A percentile compares a stretch with the other conserved stretches of the same genome.
Evolutionary conservation across 306 rosid species (phyloP).

Genomic region (Prunus mume): DNA sequence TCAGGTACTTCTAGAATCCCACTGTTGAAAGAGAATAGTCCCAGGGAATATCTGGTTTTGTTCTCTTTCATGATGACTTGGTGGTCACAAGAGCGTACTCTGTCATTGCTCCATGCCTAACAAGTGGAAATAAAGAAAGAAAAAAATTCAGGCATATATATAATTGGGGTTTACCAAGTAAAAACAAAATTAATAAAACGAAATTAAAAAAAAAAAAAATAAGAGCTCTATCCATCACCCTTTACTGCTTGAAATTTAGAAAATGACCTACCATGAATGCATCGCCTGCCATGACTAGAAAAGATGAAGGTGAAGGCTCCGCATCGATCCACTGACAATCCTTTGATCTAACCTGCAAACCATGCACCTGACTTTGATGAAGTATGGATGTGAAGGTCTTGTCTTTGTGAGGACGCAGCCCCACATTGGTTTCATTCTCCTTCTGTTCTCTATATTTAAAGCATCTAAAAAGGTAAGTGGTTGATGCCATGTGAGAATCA

Average conservation of each 20-base stretch:
- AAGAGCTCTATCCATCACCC: too few species aligned
- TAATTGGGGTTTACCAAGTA: neutral
- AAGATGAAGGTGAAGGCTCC: constrained; percentile 26
- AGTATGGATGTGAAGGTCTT: constrained; percentile 32
- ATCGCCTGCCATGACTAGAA: constrained; percentile 37
- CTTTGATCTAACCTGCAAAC: constrained; percentile 31
- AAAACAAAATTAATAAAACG: neutral
- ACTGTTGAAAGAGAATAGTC: neutral
- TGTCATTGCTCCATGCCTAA: constrained; percentile 37
- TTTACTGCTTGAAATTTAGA: neutral
- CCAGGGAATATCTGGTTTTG: constrained; percentile 22
- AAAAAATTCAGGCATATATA: too few species aligned
- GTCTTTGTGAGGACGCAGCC: constrained; percentile 34
- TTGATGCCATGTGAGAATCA: constrained; percentile 16
- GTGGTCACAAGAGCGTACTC: constrained; percentile 27
- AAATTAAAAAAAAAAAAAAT: too few species aligned
- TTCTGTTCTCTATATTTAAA: constrained; percentile 25
- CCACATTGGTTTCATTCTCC: constrained; percentile 21
- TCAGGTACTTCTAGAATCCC: constrained; percentile 34
- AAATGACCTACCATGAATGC: constrained; percentile 26
- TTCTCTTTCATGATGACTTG: constrained; percentile 24
- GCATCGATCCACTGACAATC: constrained; percentile 33
- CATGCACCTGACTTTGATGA: constrained; percentile 29
- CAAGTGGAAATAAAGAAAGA: neutral
- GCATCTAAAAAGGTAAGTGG: constrained; percentile 30